A percentile compares a stretch with the other conserved stretches of the same genome.
These are phyloP conservation scores for Penicillium sp. DNA, from an alignment of 2,329 filamentous ascomycete species.

Conservation along the genomic window DNA sequence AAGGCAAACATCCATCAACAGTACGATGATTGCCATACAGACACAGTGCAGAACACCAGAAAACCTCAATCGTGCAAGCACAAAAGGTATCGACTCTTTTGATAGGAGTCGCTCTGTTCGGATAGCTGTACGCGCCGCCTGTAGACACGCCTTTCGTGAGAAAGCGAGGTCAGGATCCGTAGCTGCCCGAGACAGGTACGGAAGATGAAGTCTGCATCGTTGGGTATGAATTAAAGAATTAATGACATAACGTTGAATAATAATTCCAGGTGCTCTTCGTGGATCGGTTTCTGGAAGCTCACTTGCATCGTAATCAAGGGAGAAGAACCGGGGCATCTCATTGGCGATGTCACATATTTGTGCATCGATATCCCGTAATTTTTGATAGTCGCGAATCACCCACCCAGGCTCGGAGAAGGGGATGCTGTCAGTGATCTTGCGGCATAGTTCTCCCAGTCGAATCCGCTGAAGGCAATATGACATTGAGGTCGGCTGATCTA, in stretches of 20 bases:
- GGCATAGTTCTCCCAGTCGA: constrained; percentile 37
- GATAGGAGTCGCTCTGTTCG: constrained; percentile 24
- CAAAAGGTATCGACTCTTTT: constrained; percentile 19
- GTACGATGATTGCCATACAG: constrained; percentile 40
- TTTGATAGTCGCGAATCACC: constrained; percentile 25
- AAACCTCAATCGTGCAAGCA: constrained; percentile 25
- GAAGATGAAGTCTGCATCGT: constrained; percentile 40
- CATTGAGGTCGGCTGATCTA: constrained; percentile 37
- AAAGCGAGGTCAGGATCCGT: constrained; percentile 31
- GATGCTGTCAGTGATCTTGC: constrained; percentile 36
- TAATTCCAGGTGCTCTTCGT: constrained; percentile 16
- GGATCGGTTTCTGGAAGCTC: constrained; percentile 7
- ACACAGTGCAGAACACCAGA: constrained; percentile 34
- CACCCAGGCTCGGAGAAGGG: constrained; percentile 23
- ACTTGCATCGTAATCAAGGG: constrained; percentile 14
- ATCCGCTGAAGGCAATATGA: constrained; percentile 40
- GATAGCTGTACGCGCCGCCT: constrained; percentile 34
- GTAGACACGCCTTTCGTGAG: constrained; percentile 38
- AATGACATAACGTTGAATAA: constrained; percentile 36
- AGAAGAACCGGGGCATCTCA: constrained; percentile 37
- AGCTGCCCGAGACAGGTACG: constrained; percentile 33
- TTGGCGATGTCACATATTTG: constrained; percentile 32
- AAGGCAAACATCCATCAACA: constrained; percentile 42
- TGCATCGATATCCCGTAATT: constrained; percentile 35
- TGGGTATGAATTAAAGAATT: constrained; percentile 37